Conservation (phyloP, 1,139 yeast genomes). For the Yamadazyma jaroonii region DNA sequence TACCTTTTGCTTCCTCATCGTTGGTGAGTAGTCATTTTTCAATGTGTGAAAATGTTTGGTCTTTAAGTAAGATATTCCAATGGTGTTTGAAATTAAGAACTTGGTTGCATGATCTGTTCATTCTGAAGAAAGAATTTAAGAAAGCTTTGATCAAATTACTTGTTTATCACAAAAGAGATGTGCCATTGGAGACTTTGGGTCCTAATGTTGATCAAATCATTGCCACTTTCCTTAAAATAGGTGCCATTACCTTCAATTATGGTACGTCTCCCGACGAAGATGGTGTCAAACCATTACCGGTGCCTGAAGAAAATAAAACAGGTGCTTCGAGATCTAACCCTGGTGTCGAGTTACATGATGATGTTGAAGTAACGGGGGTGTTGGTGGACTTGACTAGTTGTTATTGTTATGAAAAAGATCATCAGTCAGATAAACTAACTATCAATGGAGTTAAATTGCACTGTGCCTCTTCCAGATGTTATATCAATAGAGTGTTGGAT, state of each 20-base stretch:
- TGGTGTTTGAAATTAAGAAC: constrained; percentile 50
- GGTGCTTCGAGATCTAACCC: constrained; percentile 16
- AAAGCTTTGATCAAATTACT: constrained; percentile 52
- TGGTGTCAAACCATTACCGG: constrained; percentile 15
- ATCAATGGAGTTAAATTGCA: constrained; percentile 16
- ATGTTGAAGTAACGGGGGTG: constrained; percentile 31
- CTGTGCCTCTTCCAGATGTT: constrained; percentile 41
- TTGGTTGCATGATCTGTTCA: constrained; percentile 52
- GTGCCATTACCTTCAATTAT: constrained; percentile 36
- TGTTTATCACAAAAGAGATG: constrained; percentile 48
- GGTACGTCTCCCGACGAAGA: constrained; percentile 16
- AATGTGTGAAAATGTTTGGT: constrained; percentile 38
- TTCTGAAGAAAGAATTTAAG: constrained; percentile 49
- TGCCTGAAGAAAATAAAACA: neutral
- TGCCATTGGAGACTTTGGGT: constrained; percentile 56
- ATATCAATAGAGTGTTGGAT: constrained; percentile 34
- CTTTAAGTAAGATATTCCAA: constrained; percentile 37
- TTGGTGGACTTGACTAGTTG: constrained; percentile 37
- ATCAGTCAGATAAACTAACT: constrained; percentile 11
- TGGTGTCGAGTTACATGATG: constrained; percentile 23
- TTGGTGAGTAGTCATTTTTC: constrained; percentile 48
- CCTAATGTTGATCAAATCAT: constrained; percentile 53
- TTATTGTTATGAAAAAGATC: constrained; percentile 32
- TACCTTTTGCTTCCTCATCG: constrained; percentile 54
- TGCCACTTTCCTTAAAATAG: constrained; percentile 40